phyloP scores from a whole-genome alignment of 352 stramenopile genomes.

The Phytophthora niederhauseri region DNA sequence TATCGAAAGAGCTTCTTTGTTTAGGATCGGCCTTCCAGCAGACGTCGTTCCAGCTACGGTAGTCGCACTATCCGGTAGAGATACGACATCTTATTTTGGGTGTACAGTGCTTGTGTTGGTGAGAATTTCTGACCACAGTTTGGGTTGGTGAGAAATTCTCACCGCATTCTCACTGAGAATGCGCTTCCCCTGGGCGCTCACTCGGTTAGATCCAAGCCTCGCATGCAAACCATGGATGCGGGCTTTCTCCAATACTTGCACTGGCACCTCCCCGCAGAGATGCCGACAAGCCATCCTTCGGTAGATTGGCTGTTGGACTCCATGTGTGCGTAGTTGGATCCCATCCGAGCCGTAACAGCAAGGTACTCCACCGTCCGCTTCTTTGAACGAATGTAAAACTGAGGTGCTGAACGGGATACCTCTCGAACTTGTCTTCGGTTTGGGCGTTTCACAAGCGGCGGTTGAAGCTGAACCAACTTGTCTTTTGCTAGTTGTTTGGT shows the following conservation, averaged over 20 bases:
- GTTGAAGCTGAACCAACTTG: no score
- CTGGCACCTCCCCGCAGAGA: neutral
- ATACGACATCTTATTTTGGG: neutral
- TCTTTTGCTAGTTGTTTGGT: no score
- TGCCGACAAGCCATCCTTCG: conserved; percentile 9
- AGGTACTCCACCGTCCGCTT: conserved; percentile 9
- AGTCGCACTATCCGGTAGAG: neutral
- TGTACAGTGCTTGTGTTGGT: conserved; percentile 1
- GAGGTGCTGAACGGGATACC: neutral
- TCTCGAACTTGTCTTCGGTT: neutral
- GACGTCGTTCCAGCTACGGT: neutral
- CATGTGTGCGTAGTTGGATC: conserved; percentile 10
- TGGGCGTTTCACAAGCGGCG: no score
- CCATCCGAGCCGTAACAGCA: conserved; percentile 10
- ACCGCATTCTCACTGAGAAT: no score
- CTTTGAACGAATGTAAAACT: neutral
- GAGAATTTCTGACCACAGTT: no score
- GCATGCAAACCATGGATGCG: conserved; percentile 9
- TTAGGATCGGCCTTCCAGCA: neutral
- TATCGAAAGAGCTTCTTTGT: neutral
- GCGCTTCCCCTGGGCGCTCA: neutral
- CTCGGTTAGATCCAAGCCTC: neutral
- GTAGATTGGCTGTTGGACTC: neutral
- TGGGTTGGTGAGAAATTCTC: no score
- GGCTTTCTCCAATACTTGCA: conserved; percentile 16